Conservation (phyloP, 1,139 yeast species). For the Yamadazyma conglobata region DNA sequence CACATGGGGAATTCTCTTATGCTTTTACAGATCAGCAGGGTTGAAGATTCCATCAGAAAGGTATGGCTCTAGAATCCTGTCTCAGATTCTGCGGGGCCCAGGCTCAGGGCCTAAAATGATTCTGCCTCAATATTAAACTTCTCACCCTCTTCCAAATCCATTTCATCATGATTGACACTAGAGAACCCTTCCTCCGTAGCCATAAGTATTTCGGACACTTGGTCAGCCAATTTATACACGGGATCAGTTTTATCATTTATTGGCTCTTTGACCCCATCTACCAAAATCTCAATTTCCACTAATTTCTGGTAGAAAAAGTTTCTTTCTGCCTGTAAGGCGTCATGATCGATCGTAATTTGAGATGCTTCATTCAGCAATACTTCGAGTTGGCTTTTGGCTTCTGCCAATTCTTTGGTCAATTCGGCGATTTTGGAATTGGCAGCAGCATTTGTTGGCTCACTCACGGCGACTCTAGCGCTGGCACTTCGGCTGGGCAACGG, state of each 20-base stretch:
- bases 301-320: constrained; percentile 87
- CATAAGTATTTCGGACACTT: constrained; percentile 8
- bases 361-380: constrained; percentile 46
- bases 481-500: background rate
- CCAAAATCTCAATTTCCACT: constrained; percentile 80
- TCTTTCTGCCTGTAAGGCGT: constrained; percentile 70
- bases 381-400: constrained; percentile 34
- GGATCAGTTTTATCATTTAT: constrained; percentile 14
- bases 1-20: too few relatives aligned
- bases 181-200: constrained; percentile 11
- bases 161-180: constrained; percentile 5
- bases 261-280: constrained; percentile 58
- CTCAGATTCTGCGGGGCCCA: too few relatives aligned
- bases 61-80: too few relatives aligned
- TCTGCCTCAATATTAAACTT: constrained; percentile 13
- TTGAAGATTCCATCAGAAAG: too few relatives aligned
- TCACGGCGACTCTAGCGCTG: background rate
- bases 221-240: constrained; percentile 8
- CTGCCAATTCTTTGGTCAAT: constrained; percentile 19
- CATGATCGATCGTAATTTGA: constrained; percentile 51
- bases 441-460: constrained; percentile 1
- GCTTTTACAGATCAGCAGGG: too few relatives aligned
- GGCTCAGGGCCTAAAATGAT: constrained; percentile 13
- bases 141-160: constrained; percentile 7
- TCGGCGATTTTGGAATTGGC: constrained; percentile 17